Evolutionary conservation across 345 rosid genomes (phyloP), one percentile per base, ranked within the genome.

Genomic region (Hibiscus syriacus): DNA sequence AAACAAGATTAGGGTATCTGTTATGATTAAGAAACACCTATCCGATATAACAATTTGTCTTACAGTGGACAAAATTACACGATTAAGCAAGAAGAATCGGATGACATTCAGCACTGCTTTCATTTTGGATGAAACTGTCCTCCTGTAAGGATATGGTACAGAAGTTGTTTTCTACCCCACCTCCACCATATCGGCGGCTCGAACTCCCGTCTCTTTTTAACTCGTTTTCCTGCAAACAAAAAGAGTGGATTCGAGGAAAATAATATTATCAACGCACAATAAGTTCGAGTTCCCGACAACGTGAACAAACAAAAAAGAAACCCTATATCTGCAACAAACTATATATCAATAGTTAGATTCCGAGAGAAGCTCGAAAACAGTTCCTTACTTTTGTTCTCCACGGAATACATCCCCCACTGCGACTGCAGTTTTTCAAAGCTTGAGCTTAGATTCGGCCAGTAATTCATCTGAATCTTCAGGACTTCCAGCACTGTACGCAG

Each of bases 401-500:
- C n/a, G n/a, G n/a, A n/a, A n/a, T n/a, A n/a, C n/a, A n/a, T n/a
- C n/a, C n/a, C n/a, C 92, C 85, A 83, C 34, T 77, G 82, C 3
- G 83, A 77, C 77, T 87, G 85, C 83, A 93, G 79, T 38, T 77
- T 81, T 68, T 67, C 27, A 45, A 74, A 77, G 70, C 61, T 66
- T 23, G 84, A 52, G 48, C 65, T 72, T 48, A 87, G 76, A 64
- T 74, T 76, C 56, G 91, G 86, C 99, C 99, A 93, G 80, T 77
- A 85, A 58, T 81, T 82, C 83, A 72, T 85, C 75, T 94, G 96
- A 70, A 94, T 81, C 76, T 82, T 83, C 80, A 91, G 59, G 61
- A 94, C 97, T 70, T 94, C 90, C 68, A 89, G 56, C 74, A 91
- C 91, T 26, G 95, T 83, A 73, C 63, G 84, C 69, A 87, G 45